These are phyloP conservation scores for Catharanthus roseus DNA, from an alignment of 257 asterid species.

Conservation along the genomic window DNA sequence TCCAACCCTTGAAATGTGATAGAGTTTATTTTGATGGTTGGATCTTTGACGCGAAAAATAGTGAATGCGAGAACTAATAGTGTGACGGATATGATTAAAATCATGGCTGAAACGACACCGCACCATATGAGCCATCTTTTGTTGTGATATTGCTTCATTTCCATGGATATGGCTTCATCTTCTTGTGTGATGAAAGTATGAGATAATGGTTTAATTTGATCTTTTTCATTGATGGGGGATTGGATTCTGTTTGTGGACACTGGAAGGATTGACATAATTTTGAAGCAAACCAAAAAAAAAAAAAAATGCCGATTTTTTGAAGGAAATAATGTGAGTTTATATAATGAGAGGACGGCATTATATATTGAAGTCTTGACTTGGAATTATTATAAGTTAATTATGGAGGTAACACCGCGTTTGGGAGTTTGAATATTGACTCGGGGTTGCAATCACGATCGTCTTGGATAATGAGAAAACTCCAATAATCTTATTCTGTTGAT, in stretches of 20 bases:
- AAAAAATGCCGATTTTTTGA: no score
- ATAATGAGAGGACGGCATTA: not conserved
- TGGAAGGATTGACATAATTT: not conserved
- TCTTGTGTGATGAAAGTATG: constrained; percentile 17
- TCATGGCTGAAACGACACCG: constrained; percentile 38
- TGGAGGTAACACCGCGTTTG: not conserved
- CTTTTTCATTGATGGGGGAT: constrained; percentile 19
- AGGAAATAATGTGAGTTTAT: not conserved
- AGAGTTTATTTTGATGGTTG: constrained; percentile 29
- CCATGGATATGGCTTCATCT: constrained; percentile 13
- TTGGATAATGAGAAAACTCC: no score
- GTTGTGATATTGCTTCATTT: constrained; percentile 15
- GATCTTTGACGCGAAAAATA: constrained; percentile 32
- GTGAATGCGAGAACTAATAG: constrained; percentile 37
- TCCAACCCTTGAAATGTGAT: constrained; percentile 24
- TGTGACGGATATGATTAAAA: constrained; percentile 21
- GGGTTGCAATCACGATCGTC: no score
- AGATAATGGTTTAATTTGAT: constrained; percentile 35
- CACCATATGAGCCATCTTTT: constrained; percentile 34
- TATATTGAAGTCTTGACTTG: no score
- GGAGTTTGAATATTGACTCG: not conserved
- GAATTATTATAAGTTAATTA: no score
- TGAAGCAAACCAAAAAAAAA: no score
- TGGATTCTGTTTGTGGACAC: not conserved
- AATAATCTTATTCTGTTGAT: no score